A percentile compares a stretch with the other conserved stretches of the same genome.
phyloP scores from a whole-genome alignment of 2,329 filamentous ascomycete genomes.

The Penicillium sp. region DNA sequence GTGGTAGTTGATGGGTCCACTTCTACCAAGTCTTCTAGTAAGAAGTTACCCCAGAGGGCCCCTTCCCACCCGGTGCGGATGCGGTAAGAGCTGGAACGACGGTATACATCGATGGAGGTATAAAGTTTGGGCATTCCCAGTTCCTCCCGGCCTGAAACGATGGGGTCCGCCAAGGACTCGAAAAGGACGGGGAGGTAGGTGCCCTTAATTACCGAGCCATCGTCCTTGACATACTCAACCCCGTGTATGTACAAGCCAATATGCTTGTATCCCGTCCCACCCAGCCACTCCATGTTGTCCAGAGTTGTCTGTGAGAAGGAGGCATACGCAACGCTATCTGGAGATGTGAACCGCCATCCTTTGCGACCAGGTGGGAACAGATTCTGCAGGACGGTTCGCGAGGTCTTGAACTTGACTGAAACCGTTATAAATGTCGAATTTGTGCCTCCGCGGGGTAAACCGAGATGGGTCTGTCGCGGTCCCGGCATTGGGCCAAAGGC shows the following conservation, averaged over 20 bases:
- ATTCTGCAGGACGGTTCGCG: constrained; percentile 43
- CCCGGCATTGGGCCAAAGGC: constrained; percentile 43
- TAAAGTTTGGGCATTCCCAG: constrained; percentile 55
- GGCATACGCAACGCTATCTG: constrained; percentile 40
- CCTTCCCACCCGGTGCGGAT: constrained; percentile 40
- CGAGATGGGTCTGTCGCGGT: constrained; percentile 33
- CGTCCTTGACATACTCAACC: constrained; percentile 47
- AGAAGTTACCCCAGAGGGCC: constrained; percentile 35
- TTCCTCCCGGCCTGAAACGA: constrained; percentile 53
- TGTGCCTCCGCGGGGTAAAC: constrained; percentile 14
- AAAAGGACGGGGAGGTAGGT: constrained; percentile 52
- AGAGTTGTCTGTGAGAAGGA: constrained; percentile 39
- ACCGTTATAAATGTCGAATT: constrained; percentile 39
- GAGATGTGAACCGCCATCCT: constrained; percentile 32
- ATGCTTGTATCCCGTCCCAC: constrained; percentile 50
- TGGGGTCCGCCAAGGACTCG: constrained; percentile 52
- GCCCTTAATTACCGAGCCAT: constrained; percentile 43
- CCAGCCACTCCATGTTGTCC: constrained; percentile 52
- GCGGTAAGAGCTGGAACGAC: constrained; percentile 30
- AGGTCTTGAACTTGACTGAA: constrained; percentile 45
- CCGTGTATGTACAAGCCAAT: constrained; percentile 56
- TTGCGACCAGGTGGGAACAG: constrained; percentile 40
- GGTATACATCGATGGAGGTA: constrained; percentile 42
- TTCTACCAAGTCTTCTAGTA: constrained; percentile 29
- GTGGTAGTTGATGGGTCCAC: constrained; percentile 17